phyloP scores from a whole-genome alignment of 306 rosid species.

The Vigna unguiculata region DNA sequence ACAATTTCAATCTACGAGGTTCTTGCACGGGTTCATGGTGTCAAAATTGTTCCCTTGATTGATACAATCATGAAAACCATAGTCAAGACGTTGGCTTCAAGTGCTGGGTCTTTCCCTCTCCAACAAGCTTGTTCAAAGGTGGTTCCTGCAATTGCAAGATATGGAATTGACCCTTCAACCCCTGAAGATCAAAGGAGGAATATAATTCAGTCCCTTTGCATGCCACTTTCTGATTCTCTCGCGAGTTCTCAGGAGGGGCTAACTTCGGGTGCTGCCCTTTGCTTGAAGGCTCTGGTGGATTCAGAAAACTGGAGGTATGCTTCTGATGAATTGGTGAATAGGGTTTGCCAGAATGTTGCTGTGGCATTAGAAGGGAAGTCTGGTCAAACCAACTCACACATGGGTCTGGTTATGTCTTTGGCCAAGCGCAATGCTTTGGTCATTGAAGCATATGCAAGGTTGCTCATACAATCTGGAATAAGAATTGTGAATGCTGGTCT shows the following conservation, averaged over 20 bases:
- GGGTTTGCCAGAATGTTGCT: constrained; percentile 83
- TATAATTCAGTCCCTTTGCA: constrained; percentile 66
- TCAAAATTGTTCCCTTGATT: constrained; percentile 76
- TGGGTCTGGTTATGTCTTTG: constrained; percentile 77
- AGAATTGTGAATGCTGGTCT: constrained; percentile 62
- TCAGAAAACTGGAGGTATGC: constrained; percentile 88
- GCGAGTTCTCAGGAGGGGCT: constrained; percentile 75
- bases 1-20: constrained; percentile 79
- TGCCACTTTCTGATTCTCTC: constrained; percentile 72
- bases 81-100: constrained; percentile 72
- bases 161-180: constrained; percentile 77
- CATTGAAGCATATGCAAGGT: constrained; percentile 87
- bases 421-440: constrained; percentile 74
- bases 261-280: constrained; percentile 79
- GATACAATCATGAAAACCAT: constrained; percentile 74
- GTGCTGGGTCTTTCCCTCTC: constrained; percentile 90
- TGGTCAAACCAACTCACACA: constrained; percentile 72
- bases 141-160: constrained; percentile 83
- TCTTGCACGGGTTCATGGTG: constrained; percentile 80
- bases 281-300: constrained; percentile 82
- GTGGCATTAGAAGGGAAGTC: constrained; percentile 74
- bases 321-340: constrained; percentile 75
- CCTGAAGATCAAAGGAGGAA: constrained; percentile 69
- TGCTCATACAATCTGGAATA: constrained; percentile 74
- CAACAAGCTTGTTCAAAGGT: constrained; percentile 92